Percentiles rank a stretch among this genome's conserved stretches.
These are phyloP conservation scores for Coemansia sp. DNA, from an alignment of 192 early-diverging fungal species.

Conservation along the genomic window DNA sequence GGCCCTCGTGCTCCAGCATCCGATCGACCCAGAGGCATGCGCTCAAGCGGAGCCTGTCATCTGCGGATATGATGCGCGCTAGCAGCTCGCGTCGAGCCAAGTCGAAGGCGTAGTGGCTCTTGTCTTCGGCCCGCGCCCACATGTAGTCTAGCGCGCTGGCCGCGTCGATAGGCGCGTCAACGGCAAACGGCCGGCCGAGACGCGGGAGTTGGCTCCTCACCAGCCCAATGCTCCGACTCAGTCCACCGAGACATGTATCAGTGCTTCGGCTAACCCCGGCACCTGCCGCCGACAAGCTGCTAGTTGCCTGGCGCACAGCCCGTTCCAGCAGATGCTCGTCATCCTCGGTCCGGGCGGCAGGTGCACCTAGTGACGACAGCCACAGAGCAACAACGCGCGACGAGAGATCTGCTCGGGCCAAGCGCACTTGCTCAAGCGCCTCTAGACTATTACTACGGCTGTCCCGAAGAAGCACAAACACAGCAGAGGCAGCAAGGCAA, in stretches of 20 bases:
- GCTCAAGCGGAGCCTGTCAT: slow-evolving; percentile 7
- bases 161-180: not conserved
- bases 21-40: not conserved
- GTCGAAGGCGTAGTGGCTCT: not conserved
- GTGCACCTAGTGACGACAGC: slow-evolving; percentile 7
- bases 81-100: slow-evolving; percentile 8
- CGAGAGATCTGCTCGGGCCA: not conserved
- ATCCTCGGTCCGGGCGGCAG: not conserved
- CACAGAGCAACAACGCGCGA: slow-evolving; percentile 15
- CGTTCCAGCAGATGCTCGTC: slow-evolving; percentile 4
- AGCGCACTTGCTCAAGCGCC: not conserved
- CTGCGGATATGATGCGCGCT: slow-evolving; percentile 12
- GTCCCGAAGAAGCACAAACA: slow-evolving; percentile 15
- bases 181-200: slow-evolving; percentile 5
- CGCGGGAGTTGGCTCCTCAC: not conserved
- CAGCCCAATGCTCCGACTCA: not conserved
- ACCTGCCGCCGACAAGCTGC: not conserved
- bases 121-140: not conserved
- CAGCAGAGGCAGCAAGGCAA: slow-evolving; percentile 10
- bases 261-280: too few species aligned
- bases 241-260: too few species aligned
- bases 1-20: not conserved
- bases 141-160: slow-evolving; percentile 1
- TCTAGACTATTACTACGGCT: not conserved
- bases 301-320: slow-evolving; percentile 2